phyloP scores from a whole-genome alignment of 768 basidiomycete species.

The Termitomyces sp. region DNA sequence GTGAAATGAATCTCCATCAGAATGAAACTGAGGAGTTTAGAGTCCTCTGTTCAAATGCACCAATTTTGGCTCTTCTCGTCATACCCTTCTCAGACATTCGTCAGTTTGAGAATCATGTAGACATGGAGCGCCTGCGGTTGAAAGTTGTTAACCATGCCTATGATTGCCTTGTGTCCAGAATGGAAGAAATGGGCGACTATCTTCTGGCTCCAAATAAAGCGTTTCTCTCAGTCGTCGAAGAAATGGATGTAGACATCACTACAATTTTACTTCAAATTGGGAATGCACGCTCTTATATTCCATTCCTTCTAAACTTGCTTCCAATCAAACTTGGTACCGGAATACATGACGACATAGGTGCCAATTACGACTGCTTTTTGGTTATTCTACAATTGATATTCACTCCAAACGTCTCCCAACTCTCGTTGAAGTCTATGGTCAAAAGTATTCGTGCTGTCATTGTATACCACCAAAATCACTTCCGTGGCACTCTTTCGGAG shows the following conservation, averaged over 20 bases:
- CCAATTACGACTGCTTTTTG: background rate
- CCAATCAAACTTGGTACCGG: background rate
- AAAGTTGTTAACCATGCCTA: background rate
- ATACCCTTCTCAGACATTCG: background rate
- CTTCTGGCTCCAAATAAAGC: background rate
- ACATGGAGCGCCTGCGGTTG: background rate
- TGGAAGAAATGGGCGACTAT: background rate
- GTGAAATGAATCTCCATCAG: background rate
- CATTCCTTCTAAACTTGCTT: background rate
- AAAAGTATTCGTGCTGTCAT: background rate
- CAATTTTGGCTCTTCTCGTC: background rate
- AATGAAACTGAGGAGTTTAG: background rate
- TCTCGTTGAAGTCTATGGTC: background rate
- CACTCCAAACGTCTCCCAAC: background rate
- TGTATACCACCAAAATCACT: background rate
- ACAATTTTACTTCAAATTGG: background rate
- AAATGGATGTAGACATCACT: background rate
- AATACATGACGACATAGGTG: background rate
- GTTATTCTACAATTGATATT: background rate
- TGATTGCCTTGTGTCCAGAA: background rate
- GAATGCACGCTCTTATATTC: background rate
- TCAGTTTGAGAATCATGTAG: background rate
- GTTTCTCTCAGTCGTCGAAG: background rate
- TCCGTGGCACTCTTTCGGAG: background rate
- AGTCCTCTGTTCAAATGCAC: background rate